These are phyloP conservation scores for Ophiosphaerella narmari DNA, from an alignment of 2,329 filamentous ascomycete species.

Conservation along the genomic window DNA sequence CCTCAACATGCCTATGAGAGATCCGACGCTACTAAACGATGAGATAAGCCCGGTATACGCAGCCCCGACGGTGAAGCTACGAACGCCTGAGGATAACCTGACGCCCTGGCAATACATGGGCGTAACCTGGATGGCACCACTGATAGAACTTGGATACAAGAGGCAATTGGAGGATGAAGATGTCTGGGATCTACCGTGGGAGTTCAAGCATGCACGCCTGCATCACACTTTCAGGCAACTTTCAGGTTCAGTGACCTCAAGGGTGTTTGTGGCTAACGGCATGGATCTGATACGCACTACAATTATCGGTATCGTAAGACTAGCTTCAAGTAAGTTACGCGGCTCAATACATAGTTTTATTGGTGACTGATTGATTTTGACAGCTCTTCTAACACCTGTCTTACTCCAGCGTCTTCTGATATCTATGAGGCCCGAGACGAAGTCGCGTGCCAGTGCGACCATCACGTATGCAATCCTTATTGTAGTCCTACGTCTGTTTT, in stretches of 20 bases:
- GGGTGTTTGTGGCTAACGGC: slow-evolving; percentile 76
- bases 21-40: slow-evolving; percentile 58
- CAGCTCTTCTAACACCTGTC: slow-evolving; percentile 60
- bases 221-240: slow-evolving; percentile 76
- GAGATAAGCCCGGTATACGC: slow-evolving; percentile 65
- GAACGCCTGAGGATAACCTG: slow-evolving; percentile 79
- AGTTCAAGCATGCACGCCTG: slow-evolving; percentile 79
- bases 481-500: slow-evolving; percentile 63
- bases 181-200: slow-evolving; percentile 78
- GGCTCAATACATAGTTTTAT: background rate
- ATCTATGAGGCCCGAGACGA: slow-evolving; percentile 62
- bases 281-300: slow-evolving; percentile 75
- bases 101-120: slow-evolving; percentile 83
- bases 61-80: slow-evolving; percentile 62
- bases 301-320: slow-evolving; percentile 66
- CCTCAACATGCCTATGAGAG: slow-evolving; percentile 71
- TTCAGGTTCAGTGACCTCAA: slow-evolving; percentile 70
- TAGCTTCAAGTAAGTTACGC: slow-evolving; percentile 55
- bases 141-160: slow-evolving; percentile 68
- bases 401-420: slow-evolving; percentile 73
- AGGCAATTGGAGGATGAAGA: slow-evolving; percentile 76
- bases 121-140: slow-evolving; percentile 78
- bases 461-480: slow-evolving; percentile 69
- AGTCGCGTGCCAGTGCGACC: slow-evolving; percentile 59
- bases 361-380: slow-evolving; percentile 2